A percentile compares a stretch with the other conserved stretches of the same genome.
phyloP scores from a whole-genome alignment of 495 filamentous ascomycete species.

The Evernia prunastri region DNA sequence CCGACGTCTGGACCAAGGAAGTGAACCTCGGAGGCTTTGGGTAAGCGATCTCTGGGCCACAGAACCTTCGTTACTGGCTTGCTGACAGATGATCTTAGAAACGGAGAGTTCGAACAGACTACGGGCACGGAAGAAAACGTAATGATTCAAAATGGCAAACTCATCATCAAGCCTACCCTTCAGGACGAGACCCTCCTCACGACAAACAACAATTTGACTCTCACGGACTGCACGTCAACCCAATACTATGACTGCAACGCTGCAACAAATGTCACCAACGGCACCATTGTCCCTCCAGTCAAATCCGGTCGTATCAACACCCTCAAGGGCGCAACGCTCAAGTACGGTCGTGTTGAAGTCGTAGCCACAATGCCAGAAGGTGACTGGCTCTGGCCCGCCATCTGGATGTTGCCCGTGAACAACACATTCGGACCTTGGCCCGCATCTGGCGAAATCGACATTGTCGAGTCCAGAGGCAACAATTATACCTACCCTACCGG shows the following conservation, averaged over 20 bases:
- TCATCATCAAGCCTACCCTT: slow-evolving; percentile 71
- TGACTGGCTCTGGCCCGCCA: slow-evolving; percentile 87
- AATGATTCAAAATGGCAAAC: slow-evolving; percentile 59
- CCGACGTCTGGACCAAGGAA: slow-evolving; percentile 66
- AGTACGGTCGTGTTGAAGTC: slow-evolving; percentile 77
- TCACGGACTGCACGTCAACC: slow-evolving; percentile 51
- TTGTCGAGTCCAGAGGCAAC: slow-evolving; percentile 73
- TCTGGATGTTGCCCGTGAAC: slow-evolving; percentile 78
- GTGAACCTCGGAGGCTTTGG: slow-evolving; percentile 72
- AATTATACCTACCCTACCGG: slow-evolving; percentile 66
- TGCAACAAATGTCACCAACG: slow-evolving; percentile 59
- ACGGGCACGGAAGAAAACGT: slow-evolving; percentile 64
- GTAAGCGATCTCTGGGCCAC: slow-evolving; percentile 39
- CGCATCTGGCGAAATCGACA: slow-evolving; percentile 78
- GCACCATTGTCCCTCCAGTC: slow-evolving; percentile 69
- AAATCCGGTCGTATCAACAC: slow-evolving; percentile 74
- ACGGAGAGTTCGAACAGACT: slow-evolving; percentile 74
- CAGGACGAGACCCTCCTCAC: slow-evolving; percentile 59
- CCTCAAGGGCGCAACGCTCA: slow-evolving; percentile 60
- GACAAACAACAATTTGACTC: slow-evolving; percentile 56
- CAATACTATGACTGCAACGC: slow-evolving; percentile 66
- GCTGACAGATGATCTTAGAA: slow-evolving; percentile 40
- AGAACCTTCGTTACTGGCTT: slow-evolving; percentile 20
- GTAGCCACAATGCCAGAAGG: slow-evolving; percentile 65
- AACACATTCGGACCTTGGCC: slow-evolving; percentile 73